Base-by-base conservation (phyloP, 2,329 filamentous ascomycete genomes). In the Colletotrichum scovillei region DNA sequence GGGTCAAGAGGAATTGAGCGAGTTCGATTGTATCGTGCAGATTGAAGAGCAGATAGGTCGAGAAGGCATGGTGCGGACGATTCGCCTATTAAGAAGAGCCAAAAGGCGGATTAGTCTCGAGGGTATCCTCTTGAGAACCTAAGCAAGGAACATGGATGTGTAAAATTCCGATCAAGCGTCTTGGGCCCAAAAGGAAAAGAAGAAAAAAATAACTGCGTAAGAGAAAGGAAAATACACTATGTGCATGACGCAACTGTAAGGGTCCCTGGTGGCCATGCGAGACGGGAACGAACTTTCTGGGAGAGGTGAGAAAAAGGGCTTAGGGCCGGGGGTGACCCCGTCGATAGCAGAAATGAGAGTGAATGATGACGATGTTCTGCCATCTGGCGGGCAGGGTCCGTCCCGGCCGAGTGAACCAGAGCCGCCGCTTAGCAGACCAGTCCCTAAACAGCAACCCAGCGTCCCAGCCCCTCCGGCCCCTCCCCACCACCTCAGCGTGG, bases 1-100 rank as follows among this genome's bases (percentile, higher is more conserved):
- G 88, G 76, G 74, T 88, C 86, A 72, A 90, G 91, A 53, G 86
- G 82, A 76, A 91, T 90, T 63, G 90, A 89, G 52, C 82, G 82
- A 77, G 84, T 87, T 77, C 53, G 69, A 12, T 56, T 63, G n/a
- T 64, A 35, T 62, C 73, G 68, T 11, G 69, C 49, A n/a, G 69
- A 56, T 42, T 66, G 69, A 38, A 73, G 62, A 30, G 72, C 56
- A n/a, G 63, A 46, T 11, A 67, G 38, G 9, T 74, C 72, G 26
- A 72, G 52, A 3, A 58, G 38, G 12, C 52, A 35, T 28, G 68
- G 57, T 30, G 68, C 63, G 57, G 69, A 63, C 53, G 32, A 55
- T 63, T 68, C 72, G 38, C 52, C 72, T 74, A 78, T 66, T 65
- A 65, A 65, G 35, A 75, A 67, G 64, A 78, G 57, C 69, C 46